Percentiles rank a stretch among this genome's conserved stretches.
Conservation (phyloP, 2,329 filamentous ascomycete species). For the Botrytis paeoniae region DNA sequence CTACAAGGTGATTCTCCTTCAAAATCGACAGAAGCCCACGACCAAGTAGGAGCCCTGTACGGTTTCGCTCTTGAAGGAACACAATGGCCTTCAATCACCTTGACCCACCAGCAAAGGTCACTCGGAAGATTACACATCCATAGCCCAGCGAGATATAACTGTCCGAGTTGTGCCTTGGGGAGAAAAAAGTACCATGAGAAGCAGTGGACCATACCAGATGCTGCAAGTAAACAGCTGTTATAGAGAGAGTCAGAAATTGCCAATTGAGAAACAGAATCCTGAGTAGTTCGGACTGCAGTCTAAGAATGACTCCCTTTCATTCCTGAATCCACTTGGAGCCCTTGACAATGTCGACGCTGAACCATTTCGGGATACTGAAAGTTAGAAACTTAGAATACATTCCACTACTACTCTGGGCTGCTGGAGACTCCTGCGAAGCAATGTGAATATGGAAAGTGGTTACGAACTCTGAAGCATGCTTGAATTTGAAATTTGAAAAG, state of each 20-base stretch:
- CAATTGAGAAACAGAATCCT: neutral
- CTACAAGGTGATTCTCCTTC: neutral
- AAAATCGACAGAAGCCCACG: constrained; percentile 6
- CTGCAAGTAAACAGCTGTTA: neutral
- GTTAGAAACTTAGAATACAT: neutral
- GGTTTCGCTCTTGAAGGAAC: neutral
- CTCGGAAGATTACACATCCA: neutral
- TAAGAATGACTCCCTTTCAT: neutral
- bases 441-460: neutral
- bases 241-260: neutral
- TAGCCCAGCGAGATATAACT: neutral
- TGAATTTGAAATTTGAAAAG: neutral
- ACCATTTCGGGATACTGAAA: neutral
- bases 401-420: neutral
- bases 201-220: neutral
- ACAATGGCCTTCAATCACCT: neutral
- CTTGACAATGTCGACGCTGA: neutral
- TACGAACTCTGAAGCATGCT: neutral
- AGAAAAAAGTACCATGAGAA: neutral
- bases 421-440: neutral
- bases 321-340: neutral
- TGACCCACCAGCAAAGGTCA: neutral
- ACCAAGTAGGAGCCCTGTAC: neutral
- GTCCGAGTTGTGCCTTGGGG: neutral
- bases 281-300: neutral